Evolutionary conservation across 1,139 yeast species (phyloP).

Genomic region (Protomyces inouyei): DNA sequence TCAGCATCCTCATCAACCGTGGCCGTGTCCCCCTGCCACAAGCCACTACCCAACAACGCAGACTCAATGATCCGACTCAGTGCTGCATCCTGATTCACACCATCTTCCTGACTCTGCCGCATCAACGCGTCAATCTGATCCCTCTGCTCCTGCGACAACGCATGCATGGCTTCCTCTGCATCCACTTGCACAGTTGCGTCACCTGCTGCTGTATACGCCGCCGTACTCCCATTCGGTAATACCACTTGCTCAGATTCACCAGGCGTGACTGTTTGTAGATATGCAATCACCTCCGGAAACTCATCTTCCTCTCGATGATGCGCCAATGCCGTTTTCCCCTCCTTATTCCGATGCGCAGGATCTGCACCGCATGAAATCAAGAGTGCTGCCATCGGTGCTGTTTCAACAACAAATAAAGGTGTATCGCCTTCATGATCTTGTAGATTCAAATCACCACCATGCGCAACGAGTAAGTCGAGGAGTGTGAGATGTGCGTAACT

Average conservation of each 20-base stretch:
- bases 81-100: slow-evolving; percentile 13
- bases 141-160: slow-evolving; percentile 10
- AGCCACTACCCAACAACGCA: neutral
- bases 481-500: slow-evolving; percentile 56
- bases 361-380: slow-evolving; percentile 47
- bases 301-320: slow-evolving; percentile 25
- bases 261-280: neutral
- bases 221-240: neutral
- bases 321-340: slow-evolving; percentile 22
- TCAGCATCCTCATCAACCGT: neutral
- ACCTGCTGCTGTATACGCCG: neutral
- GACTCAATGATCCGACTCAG: neutral
- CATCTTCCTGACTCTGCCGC: slow-evolving; percentile 10
- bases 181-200: neutral
- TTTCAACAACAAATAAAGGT: slow-evolving; percentile 88
- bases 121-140: slow-evolving; percentile 5
- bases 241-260: slow-evolving; percentile 42
- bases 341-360: slow-evolving; percentile 13
- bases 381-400: slow-evolving; percentile 55
- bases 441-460: slow-evolving; percentile 75
- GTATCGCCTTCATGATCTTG: slow-evolving; percentile 90
- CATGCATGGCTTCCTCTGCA: neutral
- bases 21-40: neutral
- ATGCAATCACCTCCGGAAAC: slow-evolving; percentile 26
- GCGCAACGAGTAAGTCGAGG: slow-evolving; percentile 52